Base-by-base conservation (phyloP, 306 rosid species). In the Malus orientalis region DNA sequence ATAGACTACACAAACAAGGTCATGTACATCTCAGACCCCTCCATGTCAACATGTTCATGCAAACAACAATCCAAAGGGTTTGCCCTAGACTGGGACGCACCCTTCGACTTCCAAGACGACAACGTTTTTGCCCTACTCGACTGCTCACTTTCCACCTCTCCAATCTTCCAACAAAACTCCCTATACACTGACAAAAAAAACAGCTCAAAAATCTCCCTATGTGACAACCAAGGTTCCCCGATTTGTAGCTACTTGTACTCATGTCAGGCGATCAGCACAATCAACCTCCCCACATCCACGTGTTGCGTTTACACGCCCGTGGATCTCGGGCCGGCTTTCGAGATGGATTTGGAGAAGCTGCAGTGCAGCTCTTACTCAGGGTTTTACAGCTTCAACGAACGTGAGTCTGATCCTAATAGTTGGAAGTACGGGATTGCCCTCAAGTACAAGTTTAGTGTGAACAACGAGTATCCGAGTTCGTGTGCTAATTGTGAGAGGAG, bases 341-440 rank as follows among this genome's bases (percentile, higher is more conserved):
- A 88, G 15, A 91, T 93, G 97, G 93, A 91, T 72, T 85, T 93
- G 80, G 84, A 91, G 88, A 89, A 87, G 81, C 81, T 93, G 51
- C 86, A 91, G 55, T 93, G 98, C 61, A 25, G 87, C 73, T 93
- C 97, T 0, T 93, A 93, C 74, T 84, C 98, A 4, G 93, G 96
- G 16, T 84, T 93, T 53, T 93, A 93, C 73, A 88, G 91, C 82
- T 91, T 86, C 78, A 87, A 91, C 57, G 96, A 82, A 4, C 85
- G 81, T 57, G 79, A 88, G 60, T 25, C 89, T 2, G 93, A 90
- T 62, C 96, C 98, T 44, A 85, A 87, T 49, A 86, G 86, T 27
- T 93, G 98, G 98, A 93, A 85, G 65, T 93, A 90, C 65, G 98
- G 98, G 45, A 91, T 91, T 29, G 93, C 94, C 16, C 68, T 93